Evolutionary conservation across 164 flowering plant genomes (phyloP).

Genomic region (Kingdonia uniflora): DNA sequence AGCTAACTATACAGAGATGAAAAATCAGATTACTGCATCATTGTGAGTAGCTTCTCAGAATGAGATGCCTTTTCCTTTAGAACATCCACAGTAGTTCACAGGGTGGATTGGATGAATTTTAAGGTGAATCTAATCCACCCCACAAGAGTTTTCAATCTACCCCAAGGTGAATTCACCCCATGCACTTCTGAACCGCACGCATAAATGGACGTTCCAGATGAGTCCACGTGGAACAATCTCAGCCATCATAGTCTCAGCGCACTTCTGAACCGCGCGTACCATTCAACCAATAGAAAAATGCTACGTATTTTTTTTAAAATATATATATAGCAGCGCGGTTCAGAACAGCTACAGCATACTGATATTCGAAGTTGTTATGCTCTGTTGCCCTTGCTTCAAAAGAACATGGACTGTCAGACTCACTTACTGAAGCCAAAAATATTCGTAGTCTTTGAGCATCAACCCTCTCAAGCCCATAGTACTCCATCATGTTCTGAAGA

Average conservation of each 20-base stretch:
- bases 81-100: slow-evolving; percentile 7
- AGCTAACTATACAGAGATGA: too few relatives aligned
- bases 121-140: slow-evolving; percentile 17
- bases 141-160: too few relatives aligned
- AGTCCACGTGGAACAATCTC: too few relatives aligned
- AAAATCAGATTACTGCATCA: too few relatives aligned
- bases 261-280: too few relatives aligned
- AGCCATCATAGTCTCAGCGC: too few relatives aligned
- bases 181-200: too few relatives aligned
- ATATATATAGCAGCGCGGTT: too few relatives aligned
- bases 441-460: slow-evolving; percentile 53
- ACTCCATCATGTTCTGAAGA: slow-evolving; percentile 76
- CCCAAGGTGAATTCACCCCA: too few relatives aligned
- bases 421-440: slow-evolving; percentile 45
- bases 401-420: slow-evolving; percentile 40
- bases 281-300: too few relatives aligned
- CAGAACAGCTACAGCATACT: slow-evolving; percentile 78
- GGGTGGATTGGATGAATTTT: slow-evolving; percentile 8
- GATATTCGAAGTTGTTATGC: slow-evolving; percentile 39
- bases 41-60: slow-evolving; percentile 30
- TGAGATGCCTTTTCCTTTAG: slow-evolving; percentile 28
- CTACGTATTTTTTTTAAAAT: too few relatives aligned
- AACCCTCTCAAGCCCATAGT: slow-evolving; percentile 39
- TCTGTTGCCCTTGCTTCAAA: slow-evolving; percentile 26
- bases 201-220: too few relatives aligned